phyloP scores from a whole-genome alignment of 2,329 filamentous ascomycete species.

The Ceratocystis harringtonii region DNA sequence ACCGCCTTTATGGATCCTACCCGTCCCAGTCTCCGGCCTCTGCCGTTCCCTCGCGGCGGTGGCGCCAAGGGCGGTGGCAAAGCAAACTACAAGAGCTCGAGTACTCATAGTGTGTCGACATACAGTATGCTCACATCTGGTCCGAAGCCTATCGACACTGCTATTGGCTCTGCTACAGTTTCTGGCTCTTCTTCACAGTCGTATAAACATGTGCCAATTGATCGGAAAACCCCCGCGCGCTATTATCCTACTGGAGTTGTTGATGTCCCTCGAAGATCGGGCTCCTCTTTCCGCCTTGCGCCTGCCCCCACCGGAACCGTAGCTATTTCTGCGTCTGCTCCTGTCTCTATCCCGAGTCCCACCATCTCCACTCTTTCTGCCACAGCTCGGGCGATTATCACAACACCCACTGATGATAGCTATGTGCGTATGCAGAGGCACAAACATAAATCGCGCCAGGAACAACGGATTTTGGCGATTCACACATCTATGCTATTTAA shows the following conservation, averaged over 20 bases:
- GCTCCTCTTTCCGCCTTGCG: background rate
- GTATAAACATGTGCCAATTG: background rate
- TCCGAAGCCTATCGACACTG: background rate
- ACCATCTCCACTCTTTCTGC: background rate
- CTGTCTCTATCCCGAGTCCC: background rate
- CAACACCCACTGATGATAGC: slow-evolving; percentile 5
- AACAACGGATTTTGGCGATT: slow-evolving; percentile 22
- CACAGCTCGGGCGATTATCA: background rate
- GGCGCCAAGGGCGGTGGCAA: background rate
- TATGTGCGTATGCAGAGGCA: slow-evolving; percentile 7
- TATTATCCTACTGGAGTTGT: background rate
- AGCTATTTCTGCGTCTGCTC: background rate
- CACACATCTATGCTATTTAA: slow-evolving; percentile 36
- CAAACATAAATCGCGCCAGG: slow-evolving; percentile 2
- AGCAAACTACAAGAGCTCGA: slow-evolving; percentile 4
- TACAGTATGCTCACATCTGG: background rate
- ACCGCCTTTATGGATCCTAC: background rate
- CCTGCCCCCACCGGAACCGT: background rate
- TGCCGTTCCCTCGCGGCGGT: background rate
- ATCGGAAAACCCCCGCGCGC: background rate
- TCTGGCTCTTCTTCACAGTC: background rate
- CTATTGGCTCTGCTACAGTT: background rate
- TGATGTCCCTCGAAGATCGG: background rate
- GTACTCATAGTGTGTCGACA: background rate
- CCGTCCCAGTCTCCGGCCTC: slow-evolving; percentile 1